A percentile compares a stretch with the other conserved stretches of the same genome.
phyloP scores from a whole-genome alignment of 805 yeast genomes.

The Metschnikowia rubicola region DNA sequence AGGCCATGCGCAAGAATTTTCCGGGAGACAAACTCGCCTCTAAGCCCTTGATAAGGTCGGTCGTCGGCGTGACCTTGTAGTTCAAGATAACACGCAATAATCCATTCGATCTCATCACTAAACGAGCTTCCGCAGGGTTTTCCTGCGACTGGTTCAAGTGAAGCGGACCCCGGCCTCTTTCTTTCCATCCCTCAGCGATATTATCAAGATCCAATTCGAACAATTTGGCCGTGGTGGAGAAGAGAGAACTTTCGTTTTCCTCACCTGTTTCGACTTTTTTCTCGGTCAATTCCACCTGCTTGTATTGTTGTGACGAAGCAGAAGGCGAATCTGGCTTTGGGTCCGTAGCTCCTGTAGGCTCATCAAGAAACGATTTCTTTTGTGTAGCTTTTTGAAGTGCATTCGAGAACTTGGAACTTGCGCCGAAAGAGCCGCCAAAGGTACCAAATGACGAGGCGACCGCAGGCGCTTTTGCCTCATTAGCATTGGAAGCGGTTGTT shows the following conservation, averaged over 20 bases:
- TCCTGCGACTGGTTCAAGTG: constrained; percentile 60
- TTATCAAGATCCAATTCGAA: constrained; percentile 69
- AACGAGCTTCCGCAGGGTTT: constrained; percentile 48
- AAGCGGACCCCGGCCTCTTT: constrained; percentile 85
- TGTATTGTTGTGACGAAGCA: constrained; percentile 39
- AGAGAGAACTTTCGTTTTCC: constrained; percentile 72
- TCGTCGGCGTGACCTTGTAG: constrained; percentile 57
- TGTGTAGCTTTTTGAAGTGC: constrained; percentile 52
- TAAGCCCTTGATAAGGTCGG: constrained; percentile 73
- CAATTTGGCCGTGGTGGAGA: constrained; percentile 70
- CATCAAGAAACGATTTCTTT: constrained; percentile 59
- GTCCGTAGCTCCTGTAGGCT: constrained; percentile 11
- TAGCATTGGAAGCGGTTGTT: constrained; percentile 1
- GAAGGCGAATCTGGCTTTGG: constrained; percentile 16
- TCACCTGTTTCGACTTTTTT: constrained; percentile 80
- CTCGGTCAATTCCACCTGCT: constrained; percentile 54
- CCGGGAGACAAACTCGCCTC: constrained; percentile 82
- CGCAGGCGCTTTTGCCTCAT: neutral
- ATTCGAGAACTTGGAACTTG: constrained; percentile 45
- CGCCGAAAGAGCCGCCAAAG: constrained; percentile 39
- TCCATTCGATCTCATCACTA: constrained; percentile 91
- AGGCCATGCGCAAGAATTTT: constrained; percentile 73
- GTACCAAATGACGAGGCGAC: constrained; percentile 4
- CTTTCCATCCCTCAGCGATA: constrained; percentile 85
- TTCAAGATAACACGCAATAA: constrained; percentile 79